Evolutionary conservation across 352 stramenopile species (phyloP).

Genomic region (Phytophthora europaea): DNA sequence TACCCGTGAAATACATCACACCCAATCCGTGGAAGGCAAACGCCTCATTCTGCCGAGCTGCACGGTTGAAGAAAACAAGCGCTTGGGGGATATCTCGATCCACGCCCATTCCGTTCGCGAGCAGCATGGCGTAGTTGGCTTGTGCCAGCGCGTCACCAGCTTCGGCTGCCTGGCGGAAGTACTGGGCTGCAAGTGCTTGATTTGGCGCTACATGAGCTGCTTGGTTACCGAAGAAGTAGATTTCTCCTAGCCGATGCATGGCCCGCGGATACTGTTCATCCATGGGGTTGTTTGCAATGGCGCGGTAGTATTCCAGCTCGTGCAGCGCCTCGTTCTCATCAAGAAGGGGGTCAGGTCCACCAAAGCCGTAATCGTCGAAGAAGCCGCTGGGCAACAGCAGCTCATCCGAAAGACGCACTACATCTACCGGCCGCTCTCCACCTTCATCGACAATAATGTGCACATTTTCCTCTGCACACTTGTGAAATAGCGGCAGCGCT

Average conservation of each 20-base stretch:
- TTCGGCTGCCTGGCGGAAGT: slow-evolving; percentile 79
- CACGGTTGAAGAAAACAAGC: slow-evolving; percentile 67
- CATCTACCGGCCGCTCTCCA: slow-evolving; percentile 47
- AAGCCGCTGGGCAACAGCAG: slow-evolving; percentile 32
- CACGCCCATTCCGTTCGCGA: slow-evolving; percentile 72
- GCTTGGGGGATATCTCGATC: slow-evolving; percentile 66
- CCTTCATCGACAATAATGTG: slow-evolving; percentile 60
- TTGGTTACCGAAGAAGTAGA: slow-evolving; percentile 79
- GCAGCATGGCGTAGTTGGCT: slow-evolving; percentile 81
- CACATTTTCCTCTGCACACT: slow-evolving; percentile 67
- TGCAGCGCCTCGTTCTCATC: slow-evolving; percentile 59
- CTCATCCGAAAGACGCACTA: slow-evolving; percentile 66
- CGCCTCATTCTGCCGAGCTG: slow-evolving; percentile 60
- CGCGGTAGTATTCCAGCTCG: slow-evolving; percentile 72
- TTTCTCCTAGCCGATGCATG: slow-evolving; percentile 72
- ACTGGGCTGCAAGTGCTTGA: slow-evolving; percentile 53
- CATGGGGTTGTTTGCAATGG: slow-evolving; percentile 64
- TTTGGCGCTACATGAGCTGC: slow-evolving; percentile 65
- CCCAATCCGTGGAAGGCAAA: slow-evolving; percentile 79
- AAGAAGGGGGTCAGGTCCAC: slow-evolving; percentile 15
- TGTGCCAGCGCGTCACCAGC: slow-evolving; percentile 69
- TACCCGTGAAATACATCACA: slow-evolving; percentile 66
- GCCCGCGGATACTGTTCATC: slow-evolving; percentile 70
- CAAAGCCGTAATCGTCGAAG: slow-evolving; percentile 38
- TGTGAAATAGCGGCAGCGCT: slow-evolving; percentile 61